These are phyloP conservation scores for Puccinia polysora DNA, from an alignment of 1,284 basidiomycete species.

Conservation along the genomic window DNA sequence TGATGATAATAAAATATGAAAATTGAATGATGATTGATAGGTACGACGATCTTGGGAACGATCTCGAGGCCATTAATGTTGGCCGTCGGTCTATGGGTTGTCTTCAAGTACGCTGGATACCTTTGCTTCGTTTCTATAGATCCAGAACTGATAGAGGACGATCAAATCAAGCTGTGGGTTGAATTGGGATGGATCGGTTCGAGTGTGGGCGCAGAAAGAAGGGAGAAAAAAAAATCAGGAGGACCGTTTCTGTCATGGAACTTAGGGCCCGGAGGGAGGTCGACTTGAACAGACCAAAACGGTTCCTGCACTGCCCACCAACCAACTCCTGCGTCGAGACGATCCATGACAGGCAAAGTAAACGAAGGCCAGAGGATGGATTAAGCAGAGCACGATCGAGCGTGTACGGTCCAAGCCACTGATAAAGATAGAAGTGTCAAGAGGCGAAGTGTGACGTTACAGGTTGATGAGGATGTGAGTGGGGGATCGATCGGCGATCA, in stretches of 20 bases:
- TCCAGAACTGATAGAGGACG: slow-evolving; percentile 42
- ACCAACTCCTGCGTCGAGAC: slow-evolving; percentile 27
- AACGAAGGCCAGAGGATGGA: background rate
- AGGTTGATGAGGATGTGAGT: slow-evolving; percentile 37
- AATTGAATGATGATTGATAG: too few species aligned
- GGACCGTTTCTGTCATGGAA: background rate
- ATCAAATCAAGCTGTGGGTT: slow-evolving; percentile 21
- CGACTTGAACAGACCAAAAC: slow-evolving; percentile 9
- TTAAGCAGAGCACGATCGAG: background rate
- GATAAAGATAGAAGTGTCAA: background rate
- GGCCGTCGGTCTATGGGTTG: too few species aligned
- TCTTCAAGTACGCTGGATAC: too few species aligned
- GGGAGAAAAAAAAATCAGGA: background rate
- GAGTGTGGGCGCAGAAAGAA: background rate
- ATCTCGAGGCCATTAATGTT: too few species aligned
- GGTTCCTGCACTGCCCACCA: slow-evolving; percentile 34
- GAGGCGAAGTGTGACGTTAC: background rate
- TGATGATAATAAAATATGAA: too few species aligned
- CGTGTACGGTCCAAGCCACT: too few species aligned
- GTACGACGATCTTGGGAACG: too few species aligned
- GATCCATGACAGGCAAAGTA: background rate
- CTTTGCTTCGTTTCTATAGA: slow-evolving; percentile 34
- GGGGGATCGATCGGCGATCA: slow-evolving; percentile 3
- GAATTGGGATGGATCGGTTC: too few species aligned
- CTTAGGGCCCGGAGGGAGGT: background rate